Evolutionary conservation across 192 early-diverging fungal genomes (phyloP).

Genomic region (Coemansia sp.): DNA sequence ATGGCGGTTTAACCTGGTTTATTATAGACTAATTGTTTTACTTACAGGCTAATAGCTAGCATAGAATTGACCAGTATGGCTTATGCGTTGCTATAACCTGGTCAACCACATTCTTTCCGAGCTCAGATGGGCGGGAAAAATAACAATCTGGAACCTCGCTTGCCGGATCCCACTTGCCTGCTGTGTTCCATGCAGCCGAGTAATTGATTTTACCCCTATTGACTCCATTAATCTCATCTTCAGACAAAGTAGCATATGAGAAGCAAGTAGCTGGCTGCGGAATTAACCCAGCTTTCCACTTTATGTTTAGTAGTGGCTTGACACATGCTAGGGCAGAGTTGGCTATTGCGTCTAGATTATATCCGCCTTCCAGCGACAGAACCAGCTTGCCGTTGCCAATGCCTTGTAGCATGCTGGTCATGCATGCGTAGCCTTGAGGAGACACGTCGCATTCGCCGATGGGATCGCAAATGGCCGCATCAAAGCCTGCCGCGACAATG

Average conservation of each 20-base stretch:
- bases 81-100: slow-evolving; percentile 20
- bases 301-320: slow-evolving; percentile 66
- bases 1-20: slow-evolving; percentile 80
- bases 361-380: slow-evolving; percentile 85
- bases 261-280: slow-evolving; percentile 25
- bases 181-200: slow-evolving; percentile 16
- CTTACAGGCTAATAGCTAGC: background rate
- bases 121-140: slow-evolving; percentile 15
- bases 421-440: slow-evolving; percentile 77
- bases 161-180: slow-evolving; percentile 21
- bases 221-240: slow-evolving; percentile 38
- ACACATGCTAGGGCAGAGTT: slow-evolving; percentile 75
- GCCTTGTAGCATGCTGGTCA: slow-evolving; percentile 77
- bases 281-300: slow-evolving; percentile 30
- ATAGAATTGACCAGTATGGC: slow-evolving; percentile 17
- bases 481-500: slow-evolving; percentile 86
- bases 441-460: slow-evolving; percentile 80
- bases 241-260: slow-evolving; percentile 38
- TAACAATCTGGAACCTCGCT: slow-evolving; percentile 27
- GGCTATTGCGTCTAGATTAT: slow-evolving; percentile 74
- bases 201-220: slow-evolving; percentile 1
- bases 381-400: slow-evolving; percentile 73
- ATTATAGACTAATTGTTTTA: background rate
- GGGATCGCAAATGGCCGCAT: slow-evolving; percentile 79
- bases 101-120: slow-evolving; percentile 31